Evolutionary conservation across 2,329 filamentous ascomycete species (phyloP).

Genomic region (Diaporthe humulicola): DNA sequence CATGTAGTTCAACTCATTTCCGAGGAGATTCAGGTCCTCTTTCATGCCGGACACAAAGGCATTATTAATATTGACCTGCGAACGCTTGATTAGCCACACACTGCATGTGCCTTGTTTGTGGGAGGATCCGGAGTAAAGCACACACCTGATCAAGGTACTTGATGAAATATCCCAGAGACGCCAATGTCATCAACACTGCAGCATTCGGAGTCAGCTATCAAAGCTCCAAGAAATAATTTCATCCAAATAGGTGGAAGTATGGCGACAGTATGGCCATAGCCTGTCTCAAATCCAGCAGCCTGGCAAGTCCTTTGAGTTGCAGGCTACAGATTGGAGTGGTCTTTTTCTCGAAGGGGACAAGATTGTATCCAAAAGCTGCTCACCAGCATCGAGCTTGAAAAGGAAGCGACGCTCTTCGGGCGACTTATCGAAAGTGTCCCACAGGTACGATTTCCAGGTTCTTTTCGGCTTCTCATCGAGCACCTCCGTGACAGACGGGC

Average conservation of each 20-base stretch:
- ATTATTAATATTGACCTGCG: constrained; percentile 52
- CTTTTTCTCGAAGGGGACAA: no score
- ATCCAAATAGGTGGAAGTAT: no score
- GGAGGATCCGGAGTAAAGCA: neutral
- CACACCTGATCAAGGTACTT: constrained; percentile 55
- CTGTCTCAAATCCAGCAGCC: no score
- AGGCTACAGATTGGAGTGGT: no score
- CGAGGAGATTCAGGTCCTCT: constrained; percentile 54
- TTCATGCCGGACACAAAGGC: constrained; percentile 63
- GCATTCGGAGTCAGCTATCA: no score
- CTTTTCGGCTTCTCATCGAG: constrained; percentile 49
- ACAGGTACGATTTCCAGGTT: constrained; percentile 63
- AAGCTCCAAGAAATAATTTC: no score
- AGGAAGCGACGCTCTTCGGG: constrained; percentile 50
- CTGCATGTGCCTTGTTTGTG: neutral
- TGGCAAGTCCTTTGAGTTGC: no score
- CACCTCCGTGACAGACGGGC: constrained; percentile 32
- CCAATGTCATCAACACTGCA: constrained; percentile 54
- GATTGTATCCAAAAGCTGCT: no score
- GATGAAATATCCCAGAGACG: constrained; percentile 58
- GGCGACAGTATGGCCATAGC: no score
- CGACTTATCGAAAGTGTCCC: constrained; percentile 59
- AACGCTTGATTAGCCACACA: neutral
- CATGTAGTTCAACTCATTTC: constrained; percentile 56
- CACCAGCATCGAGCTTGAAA: constrained; percentile 51